phyloP scores from a whole-genome alignment of 805 yeast species.

The Yarrowia divulgata region DNA sequence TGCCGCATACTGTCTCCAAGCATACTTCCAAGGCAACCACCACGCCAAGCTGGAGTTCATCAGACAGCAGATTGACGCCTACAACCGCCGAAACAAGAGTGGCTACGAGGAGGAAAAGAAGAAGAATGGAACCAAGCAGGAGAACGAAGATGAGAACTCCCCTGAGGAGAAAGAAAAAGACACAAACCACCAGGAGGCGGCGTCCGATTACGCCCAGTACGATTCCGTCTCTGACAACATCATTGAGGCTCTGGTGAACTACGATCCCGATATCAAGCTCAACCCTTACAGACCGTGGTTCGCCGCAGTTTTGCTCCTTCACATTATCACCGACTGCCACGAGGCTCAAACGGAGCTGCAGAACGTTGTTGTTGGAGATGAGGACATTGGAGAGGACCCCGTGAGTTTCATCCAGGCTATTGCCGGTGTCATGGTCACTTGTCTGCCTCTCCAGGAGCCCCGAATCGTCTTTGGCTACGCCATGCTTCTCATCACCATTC shows the following conservation, averaged over 20 bases:
- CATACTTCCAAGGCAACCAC: constrained; percentile 70
- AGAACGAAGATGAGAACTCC: neutral
- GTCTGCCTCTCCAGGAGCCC: constrained; percentile 68
- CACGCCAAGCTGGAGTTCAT: constrained; percentile 70
- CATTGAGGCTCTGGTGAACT: constrained; percentile 73
- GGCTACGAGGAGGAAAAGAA: constrained; percentile 21
- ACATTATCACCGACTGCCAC: constrained; percentile 46
- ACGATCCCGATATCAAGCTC: constrained; percentile 70
- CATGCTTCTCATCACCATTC: constrained; percentile 75
- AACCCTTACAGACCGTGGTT: constrained; percentile 93
- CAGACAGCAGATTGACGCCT: constrained; percentile 65
- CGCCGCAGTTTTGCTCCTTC: constrained; percentile 69
- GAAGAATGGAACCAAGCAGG: constrained; percentile 14
- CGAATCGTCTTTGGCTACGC: constrained; percentile 80
- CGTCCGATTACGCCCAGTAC: constrained; percentile 1
- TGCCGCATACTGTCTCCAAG: constrained; percentile 67
- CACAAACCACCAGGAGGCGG: neutral
- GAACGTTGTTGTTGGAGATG: constrained; percentile 60
- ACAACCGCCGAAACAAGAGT: constrained; percentile 49
- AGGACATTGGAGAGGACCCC: constrained; percentile 66
- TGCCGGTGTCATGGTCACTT: constrained; percentile 72
- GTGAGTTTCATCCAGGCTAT: constrained; percentile 75
- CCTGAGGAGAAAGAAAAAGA: constrained; percentile 2
- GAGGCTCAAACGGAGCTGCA: constrained; percentile 44
- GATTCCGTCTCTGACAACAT: constrained; percentile 58